A percentile compares a stretch with the other conserved stretches of the same genome.
Evolutionary conservation across 768 basidiomycete genomes (phyloP).

Genomic region (Pleurotus eryngii): DNA sequence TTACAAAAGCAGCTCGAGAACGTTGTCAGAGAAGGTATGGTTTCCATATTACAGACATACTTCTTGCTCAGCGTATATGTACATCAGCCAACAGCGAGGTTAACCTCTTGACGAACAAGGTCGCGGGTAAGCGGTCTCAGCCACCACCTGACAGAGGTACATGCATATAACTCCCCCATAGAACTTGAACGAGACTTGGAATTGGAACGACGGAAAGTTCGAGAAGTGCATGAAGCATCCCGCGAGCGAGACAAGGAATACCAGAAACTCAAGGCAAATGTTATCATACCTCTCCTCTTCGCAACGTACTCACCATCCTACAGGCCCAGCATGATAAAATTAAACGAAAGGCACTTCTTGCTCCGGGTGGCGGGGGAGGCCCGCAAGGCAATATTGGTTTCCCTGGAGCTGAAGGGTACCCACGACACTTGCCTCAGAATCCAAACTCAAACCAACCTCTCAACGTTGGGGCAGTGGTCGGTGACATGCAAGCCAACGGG

Average conservation of each 20-base stretch:
- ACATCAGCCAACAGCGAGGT: constrained; percentile 74
- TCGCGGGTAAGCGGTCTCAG: constrained; percentile 43
- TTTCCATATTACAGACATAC: neutral
- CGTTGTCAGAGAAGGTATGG: constrained; percentile 78
- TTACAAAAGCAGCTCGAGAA: constrained; percentile 84
- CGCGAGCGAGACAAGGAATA: constrained; percentile 85
- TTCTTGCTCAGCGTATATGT: neutral
- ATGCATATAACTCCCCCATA: constrained; percentile 21
- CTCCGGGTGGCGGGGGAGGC: constrained; percentile 25
- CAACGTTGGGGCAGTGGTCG: constrained; percentile 54
- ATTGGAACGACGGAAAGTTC: constrained; percentile 68
- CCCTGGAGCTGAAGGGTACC: constrained; percentile 13
- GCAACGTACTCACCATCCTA: neutral
- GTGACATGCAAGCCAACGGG: constrained; percentile 63
- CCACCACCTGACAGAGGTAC: neutral
- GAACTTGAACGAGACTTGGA: constrained; percentile 82
- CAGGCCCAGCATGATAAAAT: constrained; percentile 79
- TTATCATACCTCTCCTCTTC: neutral
- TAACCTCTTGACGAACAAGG: constrained; percentile 64
- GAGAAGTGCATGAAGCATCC: constrained; percentile 70
- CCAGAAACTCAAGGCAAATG: constrained; percentile 72
- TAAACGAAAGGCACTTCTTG: constrained; percentile 76
- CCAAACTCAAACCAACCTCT: constrained; percentile 27
- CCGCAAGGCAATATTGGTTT: constrained; percentile 14
- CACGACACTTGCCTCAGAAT: constrained; percentile 22